Evolutionary conservation across 2,329 filamentous ascomycete genomes (phyloP).

Genomic region (Fusarium chaquense): DNA sequence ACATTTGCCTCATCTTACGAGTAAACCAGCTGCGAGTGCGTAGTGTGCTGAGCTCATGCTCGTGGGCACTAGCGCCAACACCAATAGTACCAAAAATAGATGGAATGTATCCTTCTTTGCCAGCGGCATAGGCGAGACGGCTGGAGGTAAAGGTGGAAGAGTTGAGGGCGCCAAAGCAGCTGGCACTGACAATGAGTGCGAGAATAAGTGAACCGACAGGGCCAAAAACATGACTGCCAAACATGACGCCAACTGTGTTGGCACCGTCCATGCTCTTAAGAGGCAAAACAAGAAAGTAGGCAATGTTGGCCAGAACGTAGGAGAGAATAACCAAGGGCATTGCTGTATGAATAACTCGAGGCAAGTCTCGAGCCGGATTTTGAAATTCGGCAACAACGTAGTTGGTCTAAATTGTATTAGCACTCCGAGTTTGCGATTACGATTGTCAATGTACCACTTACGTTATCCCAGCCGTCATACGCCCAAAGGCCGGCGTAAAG

Average conservation of each 20-base stretch:
- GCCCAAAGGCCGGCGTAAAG: slow-evolving; percentile 97
- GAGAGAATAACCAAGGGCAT: slow-evolving; percentile 93
- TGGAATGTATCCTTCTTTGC: slow-evolving; percentile 94
- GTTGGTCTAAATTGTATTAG: slow-evolving; percentile 75
- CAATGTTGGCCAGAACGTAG: slow-evolving; percentile 90
- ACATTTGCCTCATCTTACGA: slow-evolving; percentile 69
- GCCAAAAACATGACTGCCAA: slow-evolving; percentile 91
- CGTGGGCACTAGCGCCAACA: slow-evolving; percentile 63
- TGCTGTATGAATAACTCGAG: slow-evolving; percentile 94
- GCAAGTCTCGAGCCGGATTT: slow-evolving; percentile 88
- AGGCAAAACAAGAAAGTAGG: slow-evolving; percentile 95
- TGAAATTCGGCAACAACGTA: slow-evolving; percentile 98
- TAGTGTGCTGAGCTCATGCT: slow-evolving; percentile 57
- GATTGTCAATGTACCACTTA: slow-evolving; percentile 60
- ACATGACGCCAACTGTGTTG: slow-evolving; percentile 96
- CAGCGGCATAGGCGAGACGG: slow-evolving; percentile 91
- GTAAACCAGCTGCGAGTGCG: slow-evolving; percentile 68
- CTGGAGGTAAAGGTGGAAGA: slow-evolving; percentile 94
- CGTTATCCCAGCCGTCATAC: slow-evolving; percentile 99
- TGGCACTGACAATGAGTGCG: slow-evolving; percentile 88
- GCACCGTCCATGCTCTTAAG: slow-evolving; percentile 81
- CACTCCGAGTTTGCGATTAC: not conserved
- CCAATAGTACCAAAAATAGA: slow-evolving; percentile 86
- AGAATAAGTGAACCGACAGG: slow-evolving; percentile 83
- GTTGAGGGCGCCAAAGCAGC: slow-evolving; percentile 94